phyloP scores from a whole-genome alignment of 208 protist species.

The Giardia duodenalis region DNA sequence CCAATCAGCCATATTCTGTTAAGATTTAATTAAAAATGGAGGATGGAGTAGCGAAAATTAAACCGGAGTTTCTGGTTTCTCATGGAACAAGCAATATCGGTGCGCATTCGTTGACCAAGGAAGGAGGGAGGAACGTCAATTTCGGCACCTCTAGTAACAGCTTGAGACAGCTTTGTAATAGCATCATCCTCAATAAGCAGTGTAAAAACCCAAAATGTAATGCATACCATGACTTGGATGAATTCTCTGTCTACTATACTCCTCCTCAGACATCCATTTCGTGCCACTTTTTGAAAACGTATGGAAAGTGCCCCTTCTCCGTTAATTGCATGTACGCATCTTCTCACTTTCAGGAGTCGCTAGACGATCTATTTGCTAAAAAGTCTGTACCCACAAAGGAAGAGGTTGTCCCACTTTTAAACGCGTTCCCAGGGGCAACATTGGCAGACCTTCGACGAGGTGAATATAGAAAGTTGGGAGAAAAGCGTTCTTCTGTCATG shows the following conservation, averaged over 20 bases:
- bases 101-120: not conserved
- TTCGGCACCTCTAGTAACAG: not conserved
- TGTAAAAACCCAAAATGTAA: not conserved
- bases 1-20: no score
- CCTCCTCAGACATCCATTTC: not conserved
- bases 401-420: not conserved
- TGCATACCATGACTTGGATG: not conserved
- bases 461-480: not conserved
- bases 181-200: not conserved
- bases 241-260: not conserved
- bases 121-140: not conserved
- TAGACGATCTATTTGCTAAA: not conserved
- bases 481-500: no score
- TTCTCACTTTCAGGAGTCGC: not conserved
- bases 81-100: not conserved
- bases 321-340: not conserved
- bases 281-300: not conserved
- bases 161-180: not conserved
- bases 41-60: not conserved
- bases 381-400: not conserved
- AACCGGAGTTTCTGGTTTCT: not conserved
- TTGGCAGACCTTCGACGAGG: not conserved
- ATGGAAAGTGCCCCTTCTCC: not conserved
- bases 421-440: not conserved
- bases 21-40: not conserved